Evolutionary conservation across 768 basidiomycete genomes (phyloP).

Genomic region (button mushroom (Agaricus bisporus)): DNA sequence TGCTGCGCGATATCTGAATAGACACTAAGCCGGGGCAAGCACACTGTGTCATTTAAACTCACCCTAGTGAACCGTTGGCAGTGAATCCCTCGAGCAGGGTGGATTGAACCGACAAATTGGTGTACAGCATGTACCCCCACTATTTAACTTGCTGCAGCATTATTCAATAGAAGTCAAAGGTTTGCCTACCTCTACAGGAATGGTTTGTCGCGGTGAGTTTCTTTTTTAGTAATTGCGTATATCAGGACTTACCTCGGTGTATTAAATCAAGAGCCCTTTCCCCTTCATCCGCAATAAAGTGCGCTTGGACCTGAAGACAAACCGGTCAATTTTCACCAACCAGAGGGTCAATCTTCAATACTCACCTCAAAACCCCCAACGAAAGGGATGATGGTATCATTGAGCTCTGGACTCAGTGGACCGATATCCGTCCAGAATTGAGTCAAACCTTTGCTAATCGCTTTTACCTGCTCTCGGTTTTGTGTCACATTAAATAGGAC

Average conservation of each 20-base stretch:
- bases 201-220: not conserved
- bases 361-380: conserved; percentile 44
- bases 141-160: not conserved
- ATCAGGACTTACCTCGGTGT: conserved; percentile 20
- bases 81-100: conserved; percentile 56
- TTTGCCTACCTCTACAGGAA: conserved; percentile 1
- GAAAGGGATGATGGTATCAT: conserved; percentile 47
- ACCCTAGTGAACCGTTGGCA: conserved; percentile 49
- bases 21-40: not conserved
- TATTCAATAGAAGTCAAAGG: not conserved
- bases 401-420: conserved; percentile 41
- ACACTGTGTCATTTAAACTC: conserved; percentile 13
- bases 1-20: conserved; percentile 38
- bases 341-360: not conserved
- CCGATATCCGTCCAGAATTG: conserved; percentile 45
- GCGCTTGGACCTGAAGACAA: conserved; percentile 37
- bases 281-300: conserved; percentile 41
- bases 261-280: conserved; percentile 40
- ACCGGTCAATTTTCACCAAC: not conserved
- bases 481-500: conserved; percentile 41
- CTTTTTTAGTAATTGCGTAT: not conserved
- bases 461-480: conserved; percentile 28
- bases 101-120: conserved; percentile 47
- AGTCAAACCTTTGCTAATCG: conserved; percentile 37
- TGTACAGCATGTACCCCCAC: conserved; percentile 59